phyloP scores from a whole-genome alignment of 2,329 filamentous ascomycete species.

The Aspergillus fijiensis region DNA sequence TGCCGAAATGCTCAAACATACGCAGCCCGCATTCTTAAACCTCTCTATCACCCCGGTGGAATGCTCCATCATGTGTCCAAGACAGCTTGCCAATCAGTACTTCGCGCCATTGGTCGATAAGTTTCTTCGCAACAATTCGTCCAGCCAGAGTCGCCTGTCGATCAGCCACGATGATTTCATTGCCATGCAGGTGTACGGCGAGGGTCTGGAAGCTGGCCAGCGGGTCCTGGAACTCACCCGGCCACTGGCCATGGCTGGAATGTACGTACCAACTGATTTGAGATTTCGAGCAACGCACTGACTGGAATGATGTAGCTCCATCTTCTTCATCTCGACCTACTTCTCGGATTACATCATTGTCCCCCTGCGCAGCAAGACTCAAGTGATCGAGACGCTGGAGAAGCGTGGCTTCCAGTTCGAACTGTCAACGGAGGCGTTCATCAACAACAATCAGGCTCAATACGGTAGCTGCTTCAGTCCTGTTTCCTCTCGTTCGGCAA shows the following conservation, averaged over 20 bases:
- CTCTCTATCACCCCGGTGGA: conserved; percentile 90
- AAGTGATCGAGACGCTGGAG: conserved; percentile 74
- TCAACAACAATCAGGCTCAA: conserved; percentile 54
- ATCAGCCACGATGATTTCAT: conserved; percentile 83
- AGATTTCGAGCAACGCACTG: not conserved
- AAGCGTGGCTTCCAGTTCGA: conserved; percentile 82
- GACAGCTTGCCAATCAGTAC: conserved; percentile 68
- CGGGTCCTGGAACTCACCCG: conserved; percentile 88
- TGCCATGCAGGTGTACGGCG: conserved; percentile 84
- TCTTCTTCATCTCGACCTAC: conserved; percentile 98
- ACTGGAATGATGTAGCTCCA: conserved; percentile 55
- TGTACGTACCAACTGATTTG: conserved; percentile 51
- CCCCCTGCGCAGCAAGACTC: conserved; percentile 68
- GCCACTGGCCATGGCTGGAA: conserved; percentile 84
- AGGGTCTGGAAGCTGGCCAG: conserved; percentile 86
- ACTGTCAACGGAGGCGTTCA: conserved; percentile 66
- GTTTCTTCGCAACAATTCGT: conserved; percentile 51
- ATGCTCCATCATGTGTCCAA: conserved; percentile 87
- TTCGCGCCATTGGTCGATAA: conserved; percentile 70
- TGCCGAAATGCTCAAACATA: conserved; percentile 39
- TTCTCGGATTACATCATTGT: conserved; percentile 97
- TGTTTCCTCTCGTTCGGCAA: conserved; percentile 31
- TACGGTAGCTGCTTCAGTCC: conserved; percentile 40
- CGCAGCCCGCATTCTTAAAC: conserved; percentile 80
- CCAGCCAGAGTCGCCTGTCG: conserved; percentile 56